A percentile compares a stretch with the other conserved stretches of the same genome.
These are phyloP conservation scores for Crithidia fasciculata DNA, from an alignment of 208 protist species.

Conservation along the genomic window DNA sequence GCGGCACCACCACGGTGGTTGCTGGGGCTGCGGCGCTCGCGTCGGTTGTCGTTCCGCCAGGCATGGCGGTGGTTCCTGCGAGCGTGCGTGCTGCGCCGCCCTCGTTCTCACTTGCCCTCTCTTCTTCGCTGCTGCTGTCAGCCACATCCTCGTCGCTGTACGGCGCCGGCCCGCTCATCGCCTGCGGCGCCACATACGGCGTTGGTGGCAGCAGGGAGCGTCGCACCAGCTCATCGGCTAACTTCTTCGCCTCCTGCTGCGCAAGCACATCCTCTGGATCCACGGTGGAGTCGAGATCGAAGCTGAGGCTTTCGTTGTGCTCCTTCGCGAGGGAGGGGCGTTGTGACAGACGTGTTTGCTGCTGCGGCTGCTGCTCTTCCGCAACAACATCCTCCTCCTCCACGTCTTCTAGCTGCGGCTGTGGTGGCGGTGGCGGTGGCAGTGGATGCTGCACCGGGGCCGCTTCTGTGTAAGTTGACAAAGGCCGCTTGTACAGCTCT, in stretches of 20 bases:
- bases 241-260: slow-evolving; percentile 21
- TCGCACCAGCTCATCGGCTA: slow-evolving; percentile 17
- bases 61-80: too few species aligned
- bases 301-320: neutral
- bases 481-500: neutral
- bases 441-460: neutral
- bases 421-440: slow-evolving; percentile 3
- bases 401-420: neutral
- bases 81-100: neutral
- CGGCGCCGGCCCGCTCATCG: slow-evolving; percentile 3
- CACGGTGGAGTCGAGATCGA: slow-evolving; percentile 19
- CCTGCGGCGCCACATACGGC: slow-evolving; percentile 11
- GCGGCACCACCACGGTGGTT: too few species aligned
- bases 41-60: too few species aligned
- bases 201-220: slow-evolving; percentile 16
- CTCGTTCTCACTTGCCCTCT: neutral
- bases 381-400: neutral
- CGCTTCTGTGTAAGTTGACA: slow-evolving; percentile 1
- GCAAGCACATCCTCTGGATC: slow-evolving; percentile 13
- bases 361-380: neutral
- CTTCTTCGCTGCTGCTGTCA: neutral
- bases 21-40: too few species aligned
- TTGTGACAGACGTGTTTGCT: neutral
- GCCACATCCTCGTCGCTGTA: slow-evolving; percentile 4
- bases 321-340: slow-evolving; percentile 7